These are phyloP conservation scores for Leccinum imitatum DNA, from an alignment of 768 basidiomycete species.

Conservation along the genomic window DNA sequence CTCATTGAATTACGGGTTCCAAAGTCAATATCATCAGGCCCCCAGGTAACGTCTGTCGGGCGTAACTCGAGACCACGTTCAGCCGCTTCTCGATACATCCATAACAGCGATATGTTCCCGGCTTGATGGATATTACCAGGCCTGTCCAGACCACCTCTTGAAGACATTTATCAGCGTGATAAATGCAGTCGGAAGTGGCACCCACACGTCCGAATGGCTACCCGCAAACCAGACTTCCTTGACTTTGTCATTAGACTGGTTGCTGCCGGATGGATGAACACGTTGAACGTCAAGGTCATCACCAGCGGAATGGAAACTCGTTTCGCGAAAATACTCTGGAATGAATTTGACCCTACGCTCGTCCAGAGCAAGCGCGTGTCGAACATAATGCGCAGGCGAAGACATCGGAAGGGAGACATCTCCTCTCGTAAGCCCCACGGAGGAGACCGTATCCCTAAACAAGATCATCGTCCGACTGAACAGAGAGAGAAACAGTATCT, in stretches of 20 bases:
- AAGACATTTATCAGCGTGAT: not conserved
- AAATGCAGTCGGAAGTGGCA: not conserved
- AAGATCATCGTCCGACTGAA: not conserved
- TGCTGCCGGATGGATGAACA: too few species aligned
- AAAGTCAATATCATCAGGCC: not conserved
- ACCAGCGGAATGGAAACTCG: too few species aligned
- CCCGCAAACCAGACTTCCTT: too few species aligned
- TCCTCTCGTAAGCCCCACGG: not conserved
- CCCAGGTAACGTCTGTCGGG: not conserved
- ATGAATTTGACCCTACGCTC: too few species aligned
- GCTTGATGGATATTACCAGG: not conserved
- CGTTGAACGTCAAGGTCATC: too few species aligned
- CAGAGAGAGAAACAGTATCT: not conserved
- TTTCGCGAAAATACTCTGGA: too few species aligned
- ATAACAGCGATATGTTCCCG: not conserved
- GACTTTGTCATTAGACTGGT: too few species aligned
- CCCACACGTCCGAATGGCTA: not conserved
- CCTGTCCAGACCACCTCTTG: not conserved
- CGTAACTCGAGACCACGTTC: not conserved
- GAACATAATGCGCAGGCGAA: not conserved
- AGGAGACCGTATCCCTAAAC: not conserved
- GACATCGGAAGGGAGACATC: not conserved
- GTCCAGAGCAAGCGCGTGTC: not conserved
- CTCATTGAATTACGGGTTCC: not conserved
- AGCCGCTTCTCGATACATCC: not conserved